Evolutionary conservation across 75 land plant genomes (phyloP), one percentile per base, ranked within the genome.

Genomic region (Pinus taeda): DNA sequence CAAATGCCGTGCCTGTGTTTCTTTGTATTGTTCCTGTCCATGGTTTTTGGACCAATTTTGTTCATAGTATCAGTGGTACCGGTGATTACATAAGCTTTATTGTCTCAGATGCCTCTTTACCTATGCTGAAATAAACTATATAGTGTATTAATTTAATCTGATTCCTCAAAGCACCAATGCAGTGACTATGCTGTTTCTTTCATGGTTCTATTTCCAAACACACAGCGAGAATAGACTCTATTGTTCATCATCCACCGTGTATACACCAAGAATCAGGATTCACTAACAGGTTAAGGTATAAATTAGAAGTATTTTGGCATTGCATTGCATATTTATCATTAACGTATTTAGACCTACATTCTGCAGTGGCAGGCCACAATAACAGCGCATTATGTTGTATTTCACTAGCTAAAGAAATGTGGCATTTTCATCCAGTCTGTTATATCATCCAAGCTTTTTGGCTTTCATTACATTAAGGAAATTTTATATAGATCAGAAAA

Each of bases 21-120:
- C 55, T 9, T 9, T 49, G 12, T 9, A 49, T 9, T 49, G 55
- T 49, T 49, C 55, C 8, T 42, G 71, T 39, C 37, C 20, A 69
- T 69, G 71, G 53, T n/a, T 69, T 67, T n/a, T 8, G 36, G 22
- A 69, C 53, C 71, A 69, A 42, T 39, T 69, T 69, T 69, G 71
- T 69, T 69, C 71, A 69, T 69, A 69, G 20, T 69, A n/a, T 69
- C n/a, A 37, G 26, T n/a, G n/a, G n/a, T n/a, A n/a, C 13, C 3
- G 53, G 53, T 49, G 22, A 45, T n/a, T 21, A 42, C 33, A 18
- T 18, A 45, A 69, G 49, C 3, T n/a, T 17, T 69, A 37, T 69
- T n/a, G 6, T 69, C 21, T n/a, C 17, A 3, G 42, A 24, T 17
- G n/a, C 71, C 71, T 69, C 53, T 21, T 67, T 39, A 29, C n/a